Evolutionary conservation across 108 stramenopile species (phyloP), one percentile per base, ranked within the genome.

Genomic region (Fragilaria crotonensis): DNA sequence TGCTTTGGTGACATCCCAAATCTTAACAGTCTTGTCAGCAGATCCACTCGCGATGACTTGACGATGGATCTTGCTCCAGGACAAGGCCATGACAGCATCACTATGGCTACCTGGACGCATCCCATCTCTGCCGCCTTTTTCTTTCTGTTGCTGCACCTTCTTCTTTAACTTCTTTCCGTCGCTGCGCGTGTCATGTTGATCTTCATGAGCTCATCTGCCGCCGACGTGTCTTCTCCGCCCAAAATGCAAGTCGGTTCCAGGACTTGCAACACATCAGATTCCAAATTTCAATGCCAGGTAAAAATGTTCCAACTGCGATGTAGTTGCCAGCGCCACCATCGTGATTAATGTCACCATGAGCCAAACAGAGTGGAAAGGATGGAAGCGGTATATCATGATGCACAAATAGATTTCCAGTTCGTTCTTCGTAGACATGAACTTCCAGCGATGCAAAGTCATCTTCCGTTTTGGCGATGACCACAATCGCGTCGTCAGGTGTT

Each of bases 331-430:
- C 79, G 23, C 54, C 27, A 14, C 80, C 81, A 33, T 56, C 59
- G 3, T 53, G 56, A 31, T 72, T 70, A 26, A 77, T 63, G 48
- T 78, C 80, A 23, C 93, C 95, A 36, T 87, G 76, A 1, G 90
- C 89, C 33, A 98, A 26, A 66, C 87, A 89, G 19, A 99, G 80
- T 18, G 99, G 99, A 60, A 96, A 97, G 23, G 97, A 86, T 1
- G 97, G 97, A 26, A 99, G 67, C 5, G 95, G 78, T 57, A 99
- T 94, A 72, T 99, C 99, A 71, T 99, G 98, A 78, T 99, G 99
- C 20, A 97, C 91, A 73, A 91, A 99, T 47, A 99, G 70, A 59
- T 88, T 94, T 25, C 91, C 95, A 3, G 81, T 75, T 36, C 84
- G 68, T 54, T 72, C 71, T 54, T 95, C 93, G 70, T 89, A 95